These are phyloP conservation scores for Leishmania amazonensis DNA, from an alignment of 208 protist genomes.

Conservation along the genomic window DNA sequence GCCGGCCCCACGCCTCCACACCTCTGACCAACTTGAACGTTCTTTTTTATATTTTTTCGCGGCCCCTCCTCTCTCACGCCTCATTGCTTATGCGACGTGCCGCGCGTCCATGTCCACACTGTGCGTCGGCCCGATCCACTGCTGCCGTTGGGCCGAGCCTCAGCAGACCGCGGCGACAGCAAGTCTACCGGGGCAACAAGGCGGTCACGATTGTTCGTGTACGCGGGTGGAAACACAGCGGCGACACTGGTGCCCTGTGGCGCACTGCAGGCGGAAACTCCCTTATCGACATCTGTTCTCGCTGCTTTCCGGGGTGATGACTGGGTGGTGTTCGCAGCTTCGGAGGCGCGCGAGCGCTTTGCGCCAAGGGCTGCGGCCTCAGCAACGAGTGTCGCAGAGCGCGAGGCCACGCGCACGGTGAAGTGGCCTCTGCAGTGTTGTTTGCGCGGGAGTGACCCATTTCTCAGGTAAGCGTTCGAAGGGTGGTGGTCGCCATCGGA, in stretches of 20 bases:
- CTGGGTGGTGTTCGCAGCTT: background rate
- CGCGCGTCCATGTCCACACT: slow-evolving; percentile 5
- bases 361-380: slow-evolving; percentile 25
- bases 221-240: background rate
- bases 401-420: slow-evolving; percentile 26
- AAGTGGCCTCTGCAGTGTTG: slow-evolving; percentile 5
- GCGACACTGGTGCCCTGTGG: background rate
- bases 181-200: slow-evolving; percentile 4
- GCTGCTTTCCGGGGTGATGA: background rate
- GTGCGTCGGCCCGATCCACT: background rate
- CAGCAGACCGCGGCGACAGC: background rate
- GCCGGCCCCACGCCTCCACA: background rate
- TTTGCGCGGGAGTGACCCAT: too few species aligned
- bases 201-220: background rate
- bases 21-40: background rate
- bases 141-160: background rate
- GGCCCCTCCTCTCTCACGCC: background rate
- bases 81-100: background rate
- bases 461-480: background rate
- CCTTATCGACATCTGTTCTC: background rate
- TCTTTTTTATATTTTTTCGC: background rate
- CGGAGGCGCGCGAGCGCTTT: slow-evolving; percentile 12
- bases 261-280: background rate
- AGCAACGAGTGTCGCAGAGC: slow-evolving; percentile 25
- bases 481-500: background rate